These are phyloP conservation scores for Aspergillus terreus DNA, from an alignment of 2,329 filamentous ascomycete genomes.

Conservation along the genomic window DNA sequence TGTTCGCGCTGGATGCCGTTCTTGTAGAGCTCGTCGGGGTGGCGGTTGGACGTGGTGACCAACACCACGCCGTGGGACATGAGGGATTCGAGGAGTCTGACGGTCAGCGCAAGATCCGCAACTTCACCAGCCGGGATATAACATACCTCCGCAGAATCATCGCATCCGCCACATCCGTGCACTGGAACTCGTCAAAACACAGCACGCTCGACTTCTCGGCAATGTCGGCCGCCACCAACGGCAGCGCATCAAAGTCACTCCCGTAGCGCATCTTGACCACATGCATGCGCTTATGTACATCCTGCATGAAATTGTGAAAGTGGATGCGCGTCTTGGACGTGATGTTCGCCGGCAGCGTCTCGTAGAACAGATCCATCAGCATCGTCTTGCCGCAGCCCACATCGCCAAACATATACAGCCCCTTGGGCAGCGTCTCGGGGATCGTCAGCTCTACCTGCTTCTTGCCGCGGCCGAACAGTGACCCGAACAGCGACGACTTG, in stretches of 20 bases:
- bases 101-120: neutral
- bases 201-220: constrained; percentile 79
- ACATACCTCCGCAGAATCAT: constrained; percentile 82
- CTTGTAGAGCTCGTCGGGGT: constrained; percentile 93
- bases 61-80: constrained; percentile 98
- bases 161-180: constrained; percentile 95
- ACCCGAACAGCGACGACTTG: constrained; percentile 51
- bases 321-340: constrained; percentile 86
- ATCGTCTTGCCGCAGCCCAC: constrained; percentile 98
- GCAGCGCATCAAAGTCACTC: constrained; percentile 83
- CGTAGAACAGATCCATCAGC: constrained; percentile 98
- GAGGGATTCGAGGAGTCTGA: constrained; percentile 73
- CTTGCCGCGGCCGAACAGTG: constrained; percentile 37
- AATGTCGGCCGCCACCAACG: constrained; percentile 92
- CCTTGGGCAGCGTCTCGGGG: constrained; percentile 73
- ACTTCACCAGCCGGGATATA: neutral
- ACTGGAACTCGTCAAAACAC: constrained; percentile 99
- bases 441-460: constrained; percentile 46
- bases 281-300: constrained; percentile 87
- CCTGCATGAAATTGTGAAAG: constrained; percentile 99
- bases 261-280: constrained; percentile 85
- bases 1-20: constrained; percentile 96
- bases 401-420: constrained; percentile 92
- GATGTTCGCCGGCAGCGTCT: constrained; percentile 79
- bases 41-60: constrained; percentile 94